Evolutionary conservation across 345 rosid species (phyloP).

Genomic region (Litchi chinensis): DNA sequence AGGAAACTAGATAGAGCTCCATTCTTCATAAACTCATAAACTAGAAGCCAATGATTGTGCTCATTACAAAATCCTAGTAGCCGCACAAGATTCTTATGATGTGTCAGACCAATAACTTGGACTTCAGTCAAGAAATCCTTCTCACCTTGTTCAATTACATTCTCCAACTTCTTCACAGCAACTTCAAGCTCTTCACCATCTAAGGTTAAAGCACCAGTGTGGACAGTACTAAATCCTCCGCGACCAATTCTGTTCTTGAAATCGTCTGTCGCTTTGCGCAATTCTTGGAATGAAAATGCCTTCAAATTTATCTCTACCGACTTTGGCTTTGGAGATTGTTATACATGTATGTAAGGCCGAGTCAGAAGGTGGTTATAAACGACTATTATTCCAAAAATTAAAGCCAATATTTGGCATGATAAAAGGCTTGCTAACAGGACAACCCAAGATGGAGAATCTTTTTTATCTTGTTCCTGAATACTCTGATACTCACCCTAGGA

Average conservation of each 20-base stretch:
- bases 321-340: conserved; percentile 19
- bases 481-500: conserved; percentile 3
- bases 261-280: conserved; percentile 36
- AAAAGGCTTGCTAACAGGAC: conserved; percentile 23
- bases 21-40: conserved; percentile 46
- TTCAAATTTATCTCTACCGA: conserved; percentile 36
- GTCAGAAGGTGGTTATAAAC: conserved; percentile 32
- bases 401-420: conserved; percentile 20
- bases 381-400: conserved; percentile 22
- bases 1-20: conserved; percentile 38
- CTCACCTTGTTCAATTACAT: conserved; percentile 33
- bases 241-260: conserved; percentile 45
- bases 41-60: conserved; percentile 36
- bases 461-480: background rate
- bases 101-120: conserved; percentile 42
- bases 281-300: conserved; percentile 41
- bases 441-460: conserved; percentile 16
- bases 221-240: conserved; percentile 50
- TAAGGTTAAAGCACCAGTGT: conserved; percentile 28
- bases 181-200: conserved; percentile 31
- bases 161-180: conserved; percentile 50
- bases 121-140: conserved; percentile 49
- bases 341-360: background rate
- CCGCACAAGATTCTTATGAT: conserved; percentile 54
- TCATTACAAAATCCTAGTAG: conserved; percentile 48